These are phyloP conservation scores for Trifolium pratense DNA, from an alignment of 306 rosid species.

Conservation along the genomic window DNA sequence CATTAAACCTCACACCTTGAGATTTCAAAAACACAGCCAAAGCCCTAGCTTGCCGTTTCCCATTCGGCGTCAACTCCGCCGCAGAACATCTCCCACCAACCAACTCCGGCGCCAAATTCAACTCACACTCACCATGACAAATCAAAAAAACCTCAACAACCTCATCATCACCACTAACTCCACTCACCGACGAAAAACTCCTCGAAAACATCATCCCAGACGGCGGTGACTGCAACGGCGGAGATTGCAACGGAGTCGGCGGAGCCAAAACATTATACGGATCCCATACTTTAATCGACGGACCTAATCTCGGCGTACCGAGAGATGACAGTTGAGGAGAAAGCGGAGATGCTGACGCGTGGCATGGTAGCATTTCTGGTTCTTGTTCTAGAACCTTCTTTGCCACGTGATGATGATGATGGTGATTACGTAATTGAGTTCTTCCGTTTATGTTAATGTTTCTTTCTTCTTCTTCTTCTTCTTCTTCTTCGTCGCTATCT, in stretches of 20 bases:
- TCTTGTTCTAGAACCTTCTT: slow-evolving; percentile 93
- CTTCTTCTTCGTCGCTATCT: slow-evolving; percentile 64
- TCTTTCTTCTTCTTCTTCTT: slow-evolving; percentile 52
- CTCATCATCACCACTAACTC: slow-evolving; percentile 55
- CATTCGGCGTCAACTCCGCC: slow-evolving; percentile 68
- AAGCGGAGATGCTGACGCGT: slow-evolving; percentile 93
- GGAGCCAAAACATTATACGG: slow-evolving; percentile 89
- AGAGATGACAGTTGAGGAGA: slow-evolving; percentile 92
- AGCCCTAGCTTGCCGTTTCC: slow-evolving; percentile 92
- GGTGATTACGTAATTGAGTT: slow-evolving; percentile 48
- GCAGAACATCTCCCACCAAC: slow-evolving; percentile 74
- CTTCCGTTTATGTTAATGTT: slow-evolving; percentile 45
- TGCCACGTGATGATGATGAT: slow-evolving; percentile 41
- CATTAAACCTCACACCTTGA: slow-evolving; percentile 76
- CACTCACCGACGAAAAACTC: slow-evolving; percentile 59
- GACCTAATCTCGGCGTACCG: slow-evolving; percentile 92
- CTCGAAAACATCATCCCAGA: slow-evolving; percentile 54
- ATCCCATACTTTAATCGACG: slow-evolving; percentile 96
- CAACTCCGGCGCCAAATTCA: slow-evolving; percentile 77
- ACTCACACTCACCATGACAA: slow-evolving; percentile 89
- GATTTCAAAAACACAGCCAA: slow-evolving; percentile 90
- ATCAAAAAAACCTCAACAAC: slow-evolving; percentile 80
- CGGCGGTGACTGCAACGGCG: slow-evolving; percentile 59
- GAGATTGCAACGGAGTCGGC: slow-evolving; percentile 64
- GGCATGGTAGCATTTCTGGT: slow-evolving; percentile 92